Base-by-base conservation (phyloP, 2,329 filamentous ascomycete genomes). In the Blumeriella jaapii region DNA sequence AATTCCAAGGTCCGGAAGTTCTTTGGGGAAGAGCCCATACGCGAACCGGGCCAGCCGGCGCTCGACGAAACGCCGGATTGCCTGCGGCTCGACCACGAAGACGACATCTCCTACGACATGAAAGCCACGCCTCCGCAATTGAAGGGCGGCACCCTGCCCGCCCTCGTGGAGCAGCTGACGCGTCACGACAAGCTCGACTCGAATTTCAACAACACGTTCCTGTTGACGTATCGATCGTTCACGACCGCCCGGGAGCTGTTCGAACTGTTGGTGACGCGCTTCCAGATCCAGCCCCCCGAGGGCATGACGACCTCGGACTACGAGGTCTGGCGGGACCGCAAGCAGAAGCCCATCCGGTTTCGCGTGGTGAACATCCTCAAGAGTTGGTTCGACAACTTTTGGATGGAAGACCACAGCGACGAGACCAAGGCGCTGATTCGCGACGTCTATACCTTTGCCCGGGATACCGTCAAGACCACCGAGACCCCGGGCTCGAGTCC, bases 381-480 rank as follows among this genome's bases (percentile, higher is more conserved):
- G 68, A 93, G 77, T 60, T 98, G 91, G 91, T 91, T 98, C 49
- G 91, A 96, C 55, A 87, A 82, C 50, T 96, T 91, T 59, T 98
- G 91, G 91, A 95, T 96, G 86, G 91, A 98, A 56, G 82, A 86
- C 31, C 78, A 80, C 44, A 87, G 78, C 53, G 82, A 89, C 33
- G 78, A 83, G 30, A 93, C 79, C 29, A 84, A 77, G 57, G 75
- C 85, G 47, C 68, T 98, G 25, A 84, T 98, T 45, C 78, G 85
- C 40, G 78, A 87, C 46, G 85, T 96, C 7, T 86, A 87, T 61
- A 76, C 77, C 17, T 98, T 98, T 57, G 89, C 87, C 2, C 82
- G 82, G 50, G 86, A 94, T 49, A 86, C 83, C 0, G 83, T 96
- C 44, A 91, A 89, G 51, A 87, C 84, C 5, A 94, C 87, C 0